Conservation (phyloP, 306 rosid genomes). For the Medicago arabica region DNA sequence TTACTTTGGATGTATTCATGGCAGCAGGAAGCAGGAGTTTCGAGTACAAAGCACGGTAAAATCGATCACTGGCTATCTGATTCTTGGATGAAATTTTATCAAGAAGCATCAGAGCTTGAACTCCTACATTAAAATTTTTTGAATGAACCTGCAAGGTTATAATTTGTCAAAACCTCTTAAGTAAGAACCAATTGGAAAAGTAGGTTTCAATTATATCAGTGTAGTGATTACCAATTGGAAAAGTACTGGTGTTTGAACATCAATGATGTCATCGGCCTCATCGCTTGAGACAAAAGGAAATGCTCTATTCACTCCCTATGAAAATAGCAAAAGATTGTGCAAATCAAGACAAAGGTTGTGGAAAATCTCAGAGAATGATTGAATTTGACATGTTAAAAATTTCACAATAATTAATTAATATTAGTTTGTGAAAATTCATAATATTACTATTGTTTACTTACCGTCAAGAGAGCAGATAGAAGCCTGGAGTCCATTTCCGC, state of each 20-base stretch:
- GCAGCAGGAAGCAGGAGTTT: constrained; percentile 90
- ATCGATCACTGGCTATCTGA: constrained; percentile 87
- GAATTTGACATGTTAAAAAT: constrained; percentile 9
- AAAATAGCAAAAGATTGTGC: constrained; percentile 32
- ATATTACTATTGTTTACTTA: constrained; percentile 41
- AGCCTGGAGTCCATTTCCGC: constrained; percentile 89
- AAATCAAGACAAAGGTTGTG: not conserved
- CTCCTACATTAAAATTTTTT: constrained; percentile 85
- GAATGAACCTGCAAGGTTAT: constrained; percentile 83
- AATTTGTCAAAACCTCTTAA: constrained; percentile 27
- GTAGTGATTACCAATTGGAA: constrained; percentile 72
- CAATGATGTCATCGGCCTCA: constrained; percentile 91
- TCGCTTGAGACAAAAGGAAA: constrained; percentile 87
- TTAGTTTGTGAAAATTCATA: not conserved
- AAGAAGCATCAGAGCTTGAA: constrained; percentile 96
- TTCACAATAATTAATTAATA: constrained; percentile 8
- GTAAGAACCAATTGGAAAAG: constrained; percentile 2
- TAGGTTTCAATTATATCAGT: constrained; percentile 18
- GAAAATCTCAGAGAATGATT: not conserved
- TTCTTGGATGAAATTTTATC: constrained; percentile 95
- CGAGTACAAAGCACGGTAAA: constrained; percentile 89
- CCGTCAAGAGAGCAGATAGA: constrained; percentile 83
- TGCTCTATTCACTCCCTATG: constrained; percentile 94
- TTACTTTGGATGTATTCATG: constrained; percentile 89
- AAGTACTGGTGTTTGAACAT: constrained; percentile 91